phyloP scores from a whole-genome alignment of 495 filamentous ascomycete genomes.

The Lophiotrema nucula region DNA sequence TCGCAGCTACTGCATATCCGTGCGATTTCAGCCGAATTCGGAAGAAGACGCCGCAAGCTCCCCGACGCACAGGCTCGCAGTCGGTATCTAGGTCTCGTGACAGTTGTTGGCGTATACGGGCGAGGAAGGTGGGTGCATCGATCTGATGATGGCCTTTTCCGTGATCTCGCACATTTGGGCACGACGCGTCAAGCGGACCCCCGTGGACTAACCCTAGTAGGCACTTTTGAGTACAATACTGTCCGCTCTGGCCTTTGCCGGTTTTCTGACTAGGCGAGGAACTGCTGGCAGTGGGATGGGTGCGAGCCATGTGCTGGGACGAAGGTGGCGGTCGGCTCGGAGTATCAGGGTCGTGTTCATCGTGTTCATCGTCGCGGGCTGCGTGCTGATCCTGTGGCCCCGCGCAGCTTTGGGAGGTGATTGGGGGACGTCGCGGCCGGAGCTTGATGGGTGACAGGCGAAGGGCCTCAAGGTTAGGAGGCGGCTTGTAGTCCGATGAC shows the following conservation, averaged over 20 bases:
- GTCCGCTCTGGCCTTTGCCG: conserved; percentile 4
- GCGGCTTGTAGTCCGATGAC: conserved; percentile 30
- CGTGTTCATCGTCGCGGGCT: conserved; percentile 18
- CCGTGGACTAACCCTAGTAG: conserved; percentile 47
- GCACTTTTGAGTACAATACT: conserved; percentile 51
- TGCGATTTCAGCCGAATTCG: conserved; percentile 45
- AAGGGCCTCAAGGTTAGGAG: conserved; percentile 12
- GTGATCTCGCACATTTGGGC: conserved; percentile 44
- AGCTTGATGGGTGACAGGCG: conserved; percentile 28
- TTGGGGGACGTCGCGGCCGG: conserved; percentile 4
- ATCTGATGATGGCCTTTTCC: conserved; percentile 23
- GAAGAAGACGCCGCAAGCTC: conserved; percentile 36
- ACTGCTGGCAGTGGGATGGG: conserved; percentile 35
- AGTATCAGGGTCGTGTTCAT: conserved; percentile 26
- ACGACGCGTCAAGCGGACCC: conserved; percentile 41
- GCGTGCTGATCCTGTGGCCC: conserved; percentile 12
- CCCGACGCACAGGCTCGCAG: conserved; percentile 44
- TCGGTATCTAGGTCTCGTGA: conserved; percentile 37
- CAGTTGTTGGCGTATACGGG: conserved; percentile 30
- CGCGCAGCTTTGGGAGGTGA: conserved; percentile 4
- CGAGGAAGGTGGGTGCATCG: conserved; percentile 14
- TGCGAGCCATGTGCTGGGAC: conserved; percentile 35
- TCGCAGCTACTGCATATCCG: conserved; percentile 52
- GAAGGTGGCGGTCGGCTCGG: conserved; percentile 20
- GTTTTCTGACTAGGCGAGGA: conserved; percentile 16